These are phyloP conservation scores for Papiliotrema nemorosa DNA, from an alignment of 1,284 basidiomycete species.

Conservation along the genomic window DNA sequence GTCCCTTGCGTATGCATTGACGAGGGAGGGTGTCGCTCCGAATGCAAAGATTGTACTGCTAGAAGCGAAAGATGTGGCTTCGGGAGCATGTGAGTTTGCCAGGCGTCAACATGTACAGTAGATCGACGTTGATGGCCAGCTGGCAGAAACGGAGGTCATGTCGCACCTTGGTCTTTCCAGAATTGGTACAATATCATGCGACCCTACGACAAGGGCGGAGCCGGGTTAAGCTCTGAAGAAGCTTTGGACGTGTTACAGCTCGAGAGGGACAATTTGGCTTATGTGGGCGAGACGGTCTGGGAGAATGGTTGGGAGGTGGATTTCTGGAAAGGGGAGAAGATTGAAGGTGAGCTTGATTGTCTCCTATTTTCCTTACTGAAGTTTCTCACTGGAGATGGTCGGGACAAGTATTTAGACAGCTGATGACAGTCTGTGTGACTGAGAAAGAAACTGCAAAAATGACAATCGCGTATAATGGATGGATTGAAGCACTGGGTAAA, in stretches of 20 bases:
- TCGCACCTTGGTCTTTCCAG: constrained; percentile 29
- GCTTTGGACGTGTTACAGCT: constrained; percentile 55
- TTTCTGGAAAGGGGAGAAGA: constrained; percentile 27
- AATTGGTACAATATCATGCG: constrained; percentile 14
- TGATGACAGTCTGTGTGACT: neutral
- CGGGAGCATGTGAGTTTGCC: constrained; percentile 41
- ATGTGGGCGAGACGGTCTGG: constrained; percentile 57
- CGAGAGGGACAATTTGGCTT: constrained; percentile 66
- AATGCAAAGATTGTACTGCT: constrained; percentile 26
- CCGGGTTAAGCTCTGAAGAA: constrained; percentile 43
- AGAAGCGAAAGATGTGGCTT: constrained; percentile 40
- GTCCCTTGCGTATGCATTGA: constrained; percentile 32
- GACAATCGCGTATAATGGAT: neutral
- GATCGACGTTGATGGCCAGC: constrained; percentile 10
- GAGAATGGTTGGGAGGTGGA: constrained; percentile 28
- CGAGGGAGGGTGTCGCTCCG: constrained; percentile 17
- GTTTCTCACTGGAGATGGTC: neutral
- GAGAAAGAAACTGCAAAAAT: neutral
- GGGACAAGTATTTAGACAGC: neutral
- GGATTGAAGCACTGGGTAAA: neutral
- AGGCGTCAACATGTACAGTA: neutral
- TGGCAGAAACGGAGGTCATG: constrained; percentile 44
- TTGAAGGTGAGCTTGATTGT: constrained; percentile 19
- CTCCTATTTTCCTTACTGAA: neutral
- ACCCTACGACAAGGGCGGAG: constrained; percentile 30